These are phyloP conservation scores for Terana coerulea DNA, from an alignment of 768 basidiomycete genomes.

Conservation along the genomic window DNA sequence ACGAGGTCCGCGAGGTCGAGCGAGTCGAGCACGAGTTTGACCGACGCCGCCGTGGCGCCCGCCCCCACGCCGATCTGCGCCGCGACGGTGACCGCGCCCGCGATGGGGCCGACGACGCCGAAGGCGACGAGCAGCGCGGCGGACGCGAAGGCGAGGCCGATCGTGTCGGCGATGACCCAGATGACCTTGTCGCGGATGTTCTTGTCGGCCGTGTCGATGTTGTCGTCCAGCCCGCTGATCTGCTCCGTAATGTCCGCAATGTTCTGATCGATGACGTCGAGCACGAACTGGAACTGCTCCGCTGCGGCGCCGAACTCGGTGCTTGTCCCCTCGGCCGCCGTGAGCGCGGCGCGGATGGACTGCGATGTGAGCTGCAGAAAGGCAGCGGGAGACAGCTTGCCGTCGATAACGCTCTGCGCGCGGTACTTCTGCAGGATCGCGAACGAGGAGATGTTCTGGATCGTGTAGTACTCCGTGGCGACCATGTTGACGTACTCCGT, in stretches of 20 bases:
- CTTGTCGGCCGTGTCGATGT: neutral
- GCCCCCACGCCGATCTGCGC: neutral
- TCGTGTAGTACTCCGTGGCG: neutral
- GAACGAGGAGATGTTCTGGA: neutral
- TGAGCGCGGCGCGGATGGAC: neutral
- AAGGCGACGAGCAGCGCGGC: neutral
- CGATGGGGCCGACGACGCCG: neutral
- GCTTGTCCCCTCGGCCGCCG: neutral
- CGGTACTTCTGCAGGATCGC: neutral
- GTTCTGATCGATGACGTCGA: neutral
- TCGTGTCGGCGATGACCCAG: neutral
- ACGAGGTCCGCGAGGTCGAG: neutral
- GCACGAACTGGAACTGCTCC: neutral
- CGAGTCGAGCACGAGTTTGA: neutral
- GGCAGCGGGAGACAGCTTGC: neutral
- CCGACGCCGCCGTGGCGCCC: neutral
- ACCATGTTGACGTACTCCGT: neutral
- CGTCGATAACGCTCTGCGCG: neutral
- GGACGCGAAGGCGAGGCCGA: neutral
- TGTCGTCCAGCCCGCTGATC: neutral
- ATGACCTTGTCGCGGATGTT: neutral
- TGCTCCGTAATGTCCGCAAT: neutral
- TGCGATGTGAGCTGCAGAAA: neutral
- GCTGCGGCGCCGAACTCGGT: neutral
- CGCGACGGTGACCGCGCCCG: neutral